Conservation (phyloP, 495 filamentous ascomycete species). For the Hypoxylon cercidicola region DNA sequence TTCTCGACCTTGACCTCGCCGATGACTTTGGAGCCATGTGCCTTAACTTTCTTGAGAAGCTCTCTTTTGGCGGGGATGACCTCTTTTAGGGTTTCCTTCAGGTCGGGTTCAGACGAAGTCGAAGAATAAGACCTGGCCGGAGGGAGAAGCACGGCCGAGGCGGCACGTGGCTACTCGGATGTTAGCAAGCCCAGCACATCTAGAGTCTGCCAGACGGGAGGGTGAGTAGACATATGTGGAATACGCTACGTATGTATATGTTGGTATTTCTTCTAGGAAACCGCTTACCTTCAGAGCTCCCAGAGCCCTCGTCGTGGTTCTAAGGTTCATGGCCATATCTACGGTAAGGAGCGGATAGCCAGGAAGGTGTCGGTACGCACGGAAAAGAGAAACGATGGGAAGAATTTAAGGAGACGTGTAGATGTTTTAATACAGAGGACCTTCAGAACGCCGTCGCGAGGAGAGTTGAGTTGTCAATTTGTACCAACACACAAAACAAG, state of each 20-base stretch:
- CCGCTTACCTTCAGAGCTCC: slow-evolving; percentile 63
- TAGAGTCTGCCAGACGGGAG: background rate
- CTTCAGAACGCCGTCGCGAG: slow-evolving; percentile 18
- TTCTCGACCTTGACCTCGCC: slow-evolving; percentile 96
- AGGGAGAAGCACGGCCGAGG: slow-evolving; percentile 40
- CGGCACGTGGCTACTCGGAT: slow-evolving; percentile 47
- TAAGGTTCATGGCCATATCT: slow-evolving; percentile 62
- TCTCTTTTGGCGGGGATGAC: slow-evolving; percentile 92
- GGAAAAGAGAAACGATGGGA: slow-evolving; percentile 1
- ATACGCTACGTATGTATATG: background rate
- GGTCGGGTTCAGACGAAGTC: slow-evolving; percentile 76
- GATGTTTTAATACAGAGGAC: background rate
- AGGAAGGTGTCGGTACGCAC: background rate
- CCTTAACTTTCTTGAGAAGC: slow-evolving; percentile 89
- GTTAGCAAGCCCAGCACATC: slow-evolving; percentile 3
- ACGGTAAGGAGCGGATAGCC: slow-evolving; percentile 4
- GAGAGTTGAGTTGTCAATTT: slow-evolving; percentile 12
- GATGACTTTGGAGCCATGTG: slow-evolving; percentile 80
- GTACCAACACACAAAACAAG: slow-evolving; percentile 1
- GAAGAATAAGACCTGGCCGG: slow-evolving; percentile 68
- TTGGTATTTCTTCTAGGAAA: background rate
- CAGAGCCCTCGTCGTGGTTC: slow-evolving; percentile 57
- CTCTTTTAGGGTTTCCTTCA: slow-evolving; percentile 84
- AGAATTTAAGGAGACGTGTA: background rate
- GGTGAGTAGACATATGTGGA: background rate